Evolutionary conservation across 352 stramenopile species (phyloP).

Genomic region (Globisporangium megalacanthum): DNA sequence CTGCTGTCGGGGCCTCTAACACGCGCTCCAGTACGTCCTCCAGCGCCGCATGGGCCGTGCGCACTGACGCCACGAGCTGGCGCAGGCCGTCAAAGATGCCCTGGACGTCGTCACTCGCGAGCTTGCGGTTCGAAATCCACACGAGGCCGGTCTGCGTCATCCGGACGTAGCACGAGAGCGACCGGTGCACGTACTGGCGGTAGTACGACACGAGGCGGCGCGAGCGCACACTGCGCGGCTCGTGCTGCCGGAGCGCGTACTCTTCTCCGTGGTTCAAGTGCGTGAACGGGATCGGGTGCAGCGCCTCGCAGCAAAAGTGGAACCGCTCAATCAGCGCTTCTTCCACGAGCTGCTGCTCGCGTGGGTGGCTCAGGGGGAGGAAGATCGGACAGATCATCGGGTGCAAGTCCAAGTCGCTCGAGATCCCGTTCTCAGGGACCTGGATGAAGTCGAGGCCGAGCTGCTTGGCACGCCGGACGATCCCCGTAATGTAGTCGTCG

Average conservation of each 20-base stretch:
- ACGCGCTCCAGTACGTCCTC: slow-evolving; percentile 27
- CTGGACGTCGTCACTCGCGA: slow-evolving; percentile 63
- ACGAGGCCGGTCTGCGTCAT: slow-evolving; percentile 71
- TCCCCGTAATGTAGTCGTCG: slow-evolving; percentile 72
- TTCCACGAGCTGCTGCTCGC: slow-evolving; percentile 57
- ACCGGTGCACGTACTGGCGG: slow-evolving; percentile 17
- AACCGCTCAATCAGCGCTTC: slow-evolving; percentile 49
- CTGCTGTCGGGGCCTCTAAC: slow-evolving; percentile 15
- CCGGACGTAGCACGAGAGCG: slow-evolving; percentile 16
- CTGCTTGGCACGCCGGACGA: slow-evolving; percentile 69
- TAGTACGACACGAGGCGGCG: slow-evolving; percentile 17
- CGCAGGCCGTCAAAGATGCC: slow-evolving; percentile 59
- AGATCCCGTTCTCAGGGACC: slow-evolving; percentile 62
- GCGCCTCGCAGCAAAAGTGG: slow-evolving; percentile 65
- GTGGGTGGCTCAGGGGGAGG: slow-evolving; percentile 38
- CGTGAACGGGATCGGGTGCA: slow-evolving; percentile 25
- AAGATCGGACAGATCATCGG: slow-evolving; percentile 75
- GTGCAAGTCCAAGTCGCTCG: slow-evolving; percentile 74
- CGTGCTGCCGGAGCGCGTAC: slow-evolving; percentile 12
- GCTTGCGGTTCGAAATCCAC: slow-evolving; percentile 80
- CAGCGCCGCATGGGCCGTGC: slow-evolving; percentile 33
- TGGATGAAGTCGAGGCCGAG: slow-evolving; percentile 66
- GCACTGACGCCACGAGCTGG: slow-evolving; percentile 42
- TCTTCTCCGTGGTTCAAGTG: slow-evolving; percentile 17
- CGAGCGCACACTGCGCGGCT: slow-evolving; percentile 10